phyloP scores from a whole-genome alignment of 2,329 filamentous ascomycete species.

The Didymella pomorum region DNA sequence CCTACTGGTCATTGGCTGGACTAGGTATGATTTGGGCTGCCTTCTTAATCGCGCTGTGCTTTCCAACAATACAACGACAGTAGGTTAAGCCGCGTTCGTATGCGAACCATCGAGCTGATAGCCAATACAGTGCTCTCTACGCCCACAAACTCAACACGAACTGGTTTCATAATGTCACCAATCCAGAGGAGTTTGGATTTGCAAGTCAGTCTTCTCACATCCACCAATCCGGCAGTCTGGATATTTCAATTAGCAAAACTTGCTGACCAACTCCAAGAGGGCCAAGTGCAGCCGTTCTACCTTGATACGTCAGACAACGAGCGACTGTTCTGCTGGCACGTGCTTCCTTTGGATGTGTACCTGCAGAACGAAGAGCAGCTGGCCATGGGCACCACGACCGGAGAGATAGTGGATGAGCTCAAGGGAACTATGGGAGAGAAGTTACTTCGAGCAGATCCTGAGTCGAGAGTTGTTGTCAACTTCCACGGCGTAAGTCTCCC shows the following conservation, averaged over 20 bases:
- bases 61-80: conserved; percentile 80
- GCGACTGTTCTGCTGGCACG: conserved; percentile 86
- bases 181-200: conserved; percentile 86
- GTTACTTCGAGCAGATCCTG: conserved; percentile 59
- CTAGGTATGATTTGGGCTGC: conserved; percentile 71
- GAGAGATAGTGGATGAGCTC: conserved; percentile 57
- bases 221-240: not conserved
- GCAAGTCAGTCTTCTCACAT: conserved; percentile 63
- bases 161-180: conserved; percentile 75
- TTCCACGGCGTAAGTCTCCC: conserved; percentile 67
- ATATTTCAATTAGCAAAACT: not conserved
- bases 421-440: conserved; percentile 59
- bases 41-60: conserved; percentile 71
- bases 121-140: conserved; percentile 73
- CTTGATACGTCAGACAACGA: conserved; percentile 78
- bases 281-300: conserved; percentile 88
- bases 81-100: conserved; percentile 55
- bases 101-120: not conserved
- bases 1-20: conserved; percentile 53
- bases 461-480: conserved; percentile 63
- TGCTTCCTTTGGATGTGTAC: conserved; percentile 82
- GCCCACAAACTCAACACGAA: conserved; percentile 79
- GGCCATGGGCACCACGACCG: conserved; percentile 28
- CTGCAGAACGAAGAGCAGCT: conserved; percentile 72
- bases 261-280: conserved; percentile 56